Evolutionary conservation across 2,329 filamentous ascomycete genomes (phyloP), one percentile per base, ranked within the genome.

Genomic region (Sporothrix globosa): DNA sequence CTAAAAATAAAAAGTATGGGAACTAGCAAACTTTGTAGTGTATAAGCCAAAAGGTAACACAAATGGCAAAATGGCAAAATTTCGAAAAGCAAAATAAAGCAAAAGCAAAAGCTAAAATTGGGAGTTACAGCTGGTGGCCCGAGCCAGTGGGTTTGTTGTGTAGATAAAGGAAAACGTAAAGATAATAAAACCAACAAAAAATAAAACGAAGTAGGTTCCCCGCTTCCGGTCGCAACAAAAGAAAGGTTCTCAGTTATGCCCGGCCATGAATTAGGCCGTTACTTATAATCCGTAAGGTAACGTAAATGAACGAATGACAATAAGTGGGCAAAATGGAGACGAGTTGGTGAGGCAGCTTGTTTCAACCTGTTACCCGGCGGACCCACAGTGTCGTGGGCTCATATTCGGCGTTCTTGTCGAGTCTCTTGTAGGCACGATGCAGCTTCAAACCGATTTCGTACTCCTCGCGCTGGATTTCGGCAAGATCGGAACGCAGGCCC

Each of bases 361-460:
- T 6, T 63, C 56, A 75, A 61, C 84, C 87, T 24, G 91, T 93
- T 72, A 93, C 90, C 73, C 92, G 85, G 76, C 90, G 86, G 66
- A 96, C 91, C 92, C 92, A 96, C 11, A 96, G 80, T 41, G 87
- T 87, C 0, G 89, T 90, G 13, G 87, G 87, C 76, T 92, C 89
- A 75, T 84, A 90, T 46, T 84, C 83, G 2, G 84, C 85, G 68
- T 90, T 86, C 73, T 90, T 86, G 75, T 94, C 91, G 75, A 89
- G 84, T 63, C 92, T 86, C 82, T 92, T 94, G 80, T 91, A 90
- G 11, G 91, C 90, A 27, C 91, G 83, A 77, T 92, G 88, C 69
- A 96, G 82, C 78, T 89, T 90, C 75, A 96, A 81, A 0, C 92
- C 92, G 54, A 94, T 81, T 70, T 96, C 91, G 76, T 95, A 91